These are phyloP conservation scores for Primulina eburnea DNA, from an alignment of 257 asterid species.

Conservation along the genomic window DNA sequence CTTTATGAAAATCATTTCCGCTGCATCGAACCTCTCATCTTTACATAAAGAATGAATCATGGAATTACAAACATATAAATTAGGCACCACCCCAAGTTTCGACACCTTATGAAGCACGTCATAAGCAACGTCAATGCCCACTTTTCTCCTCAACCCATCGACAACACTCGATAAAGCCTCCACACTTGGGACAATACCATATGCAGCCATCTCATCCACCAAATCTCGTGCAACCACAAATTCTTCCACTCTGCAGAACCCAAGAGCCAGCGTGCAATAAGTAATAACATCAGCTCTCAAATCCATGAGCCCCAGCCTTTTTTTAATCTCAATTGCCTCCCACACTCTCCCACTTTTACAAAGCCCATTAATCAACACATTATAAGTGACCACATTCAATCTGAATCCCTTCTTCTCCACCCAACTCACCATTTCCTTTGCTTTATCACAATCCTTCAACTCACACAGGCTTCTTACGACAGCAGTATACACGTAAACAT, in stretches of 20 bases:
- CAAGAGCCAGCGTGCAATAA: constrained; percentile 62
- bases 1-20: constrained; percentile 46
- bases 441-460: constrained; percentile 55
- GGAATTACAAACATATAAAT: constrained; percentile 71
- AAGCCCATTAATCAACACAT: constrained; percentile 81
- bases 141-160: constrained; percentile 75
- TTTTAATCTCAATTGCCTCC: constrained; percentile 75
- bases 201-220: constrained; percentile 67
- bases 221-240: constrained; percentile 50
- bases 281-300: constrained; percentile 72
- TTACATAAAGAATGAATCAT: constrained; percentile 64
- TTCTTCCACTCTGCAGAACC: constrained; percentile 55
- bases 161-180: constrained; percentile 76
- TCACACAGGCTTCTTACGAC: constrained; percentile 74
- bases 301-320: constrained; percentile 39
- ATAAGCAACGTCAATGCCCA: constrained; percentile 47
- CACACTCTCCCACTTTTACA: constrained; percentile 60
- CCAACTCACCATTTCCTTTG: constrained; percentile 52
- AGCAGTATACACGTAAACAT: constrained; percentile 58
- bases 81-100: constrained; percentile 59
- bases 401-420: constrained; percentile 43
- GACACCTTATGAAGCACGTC: constrained; percentile 53
- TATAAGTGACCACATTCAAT: constrained; percentile 63
- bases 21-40: constrained; percentile 55
- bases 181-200: constrained; percentile 61